Base-by-base conservation (phyloP, 1,139 yeast species). In the Debaryomyces fabryi region DNA sequence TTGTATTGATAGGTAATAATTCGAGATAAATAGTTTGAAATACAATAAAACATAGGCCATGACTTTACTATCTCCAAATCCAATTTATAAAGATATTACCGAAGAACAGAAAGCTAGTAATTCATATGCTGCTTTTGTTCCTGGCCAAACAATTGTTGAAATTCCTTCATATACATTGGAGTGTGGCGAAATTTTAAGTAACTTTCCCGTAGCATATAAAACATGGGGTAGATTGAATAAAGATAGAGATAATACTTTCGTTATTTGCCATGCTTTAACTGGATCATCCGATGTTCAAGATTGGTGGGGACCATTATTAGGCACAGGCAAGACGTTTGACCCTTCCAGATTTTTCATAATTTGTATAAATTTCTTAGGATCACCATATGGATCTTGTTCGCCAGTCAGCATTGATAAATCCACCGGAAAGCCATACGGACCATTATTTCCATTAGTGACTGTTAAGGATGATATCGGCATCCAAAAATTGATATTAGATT, bases 291-390 rank as follows among this genome's bases (percentile, higher is more conserved):
- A 93, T 63, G 97, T 92, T 16, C 81, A 87, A 42, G 99, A 93
- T 63, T 93, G 99, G 99, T 89, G 99, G 99, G 98, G 98, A 0
- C 98, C 99, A 0, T 70, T 93, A 30, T 72, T 93, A 41, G 99
- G 99, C 0, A 81, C 85, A 4, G 88, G 83, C 21, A 80, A 86
- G 56, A 96, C 98, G 1, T 91, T 93, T 67, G 99, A 93, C 67
- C 96, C 97, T 0, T 76, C 91, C 1, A 78, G 88, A 55, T 93
- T 86, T 65, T 90, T 89, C 64, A 82, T 93, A 41, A 76, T 93
- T 12, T 93, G 99, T 66, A 72, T 93, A 51, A 93, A 93, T 65
- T 85, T 96, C 33, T 76, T 95, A 52, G 99, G 99, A 0, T 89
- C 97, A 0, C 99, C 99, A 0, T 93, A 93, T 63, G 99, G 99